Base-by-base conservation (phyloP, 139 green algal species). In the Chlorella vulgaris region DNA sequence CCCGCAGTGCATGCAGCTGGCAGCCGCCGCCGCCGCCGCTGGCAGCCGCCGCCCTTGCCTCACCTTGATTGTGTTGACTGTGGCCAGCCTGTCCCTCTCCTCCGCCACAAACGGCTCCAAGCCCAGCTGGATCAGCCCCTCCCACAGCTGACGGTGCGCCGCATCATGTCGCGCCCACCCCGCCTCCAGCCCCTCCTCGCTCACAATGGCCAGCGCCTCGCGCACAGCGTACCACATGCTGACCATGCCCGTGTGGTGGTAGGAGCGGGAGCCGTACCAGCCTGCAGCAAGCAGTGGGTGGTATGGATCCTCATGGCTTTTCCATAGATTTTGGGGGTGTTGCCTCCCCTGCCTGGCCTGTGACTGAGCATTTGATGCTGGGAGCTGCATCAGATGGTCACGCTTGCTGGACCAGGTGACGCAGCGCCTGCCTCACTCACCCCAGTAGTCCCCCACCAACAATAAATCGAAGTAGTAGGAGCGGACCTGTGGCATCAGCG, bases 1-100 rank as follows among this genome's bases (percentile, higher is more conserved):
- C n/a, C n/a, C n/a, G n/a, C n/a, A n/a, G n/a, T n/a, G n/a, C n/a
- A n/a, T n/a, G n/a, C n/a, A n/a, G n/a, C n/a, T n/a, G n/a, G n/a
- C n/a, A n/a, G n/a, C n/a, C n/a, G n/a, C n/a, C n/a, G n/a, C n/a
- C n/a, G 66, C 24, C 24, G 22, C 7, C 4, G 26, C 24, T 36
- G 18, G 22, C 31, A 4, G 33, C 26, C 61, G 2, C 3, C 24
- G 4, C 67, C 24, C 13, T 15, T 3, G 38, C 6, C 78, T 26
- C 74, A 91, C 89, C 89, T 94, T 95, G 88, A 97, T 97, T 84
- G 94, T 97, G 88, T 97, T 97, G 47, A 97, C 94, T 19, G 93
- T 97, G 68, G 91, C 87, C 36, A 97, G 88, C 7, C 91, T 82
- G 85, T 96, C 90, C 55, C 89, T 81, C 3, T 89, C 85, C 36